phyloP scores from a whole-genome alignment of 1,284 basidiomycete species.

The Ustilago curta region DNA sequence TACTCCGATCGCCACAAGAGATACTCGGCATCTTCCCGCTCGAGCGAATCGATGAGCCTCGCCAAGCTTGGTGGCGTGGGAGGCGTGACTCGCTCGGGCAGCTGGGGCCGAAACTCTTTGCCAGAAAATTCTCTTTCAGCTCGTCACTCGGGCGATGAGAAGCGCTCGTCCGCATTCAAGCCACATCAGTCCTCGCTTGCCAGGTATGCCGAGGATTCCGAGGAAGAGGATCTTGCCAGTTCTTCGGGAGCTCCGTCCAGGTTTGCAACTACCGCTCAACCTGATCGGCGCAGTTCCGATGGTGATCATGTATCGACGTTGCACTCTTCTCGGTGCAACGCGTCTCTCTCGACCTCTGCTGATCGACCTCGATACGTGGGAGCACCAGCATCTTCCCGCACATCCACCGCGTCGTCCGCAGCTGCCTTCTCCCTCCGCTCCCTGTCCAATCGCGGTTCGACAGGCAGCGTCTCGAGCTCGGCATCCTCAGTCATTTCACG shows the following conservation, averaged over 20 bases:
- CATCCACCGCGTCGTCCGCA: slow-evolving; percentile 51
- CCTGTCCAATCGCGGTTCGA: slow-evolving; percentile 57
- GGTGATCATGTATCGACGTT: slow-evolving; percentile 7
- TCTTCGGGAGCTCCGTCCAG: slow-evolving; percentile 10
- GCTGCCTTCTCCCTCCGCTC: slow-evolving; percentile 57
- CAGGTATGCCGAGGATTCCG: slow-evolving; percentile 23
- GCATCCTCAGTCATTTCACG: slow-evolving; percentile 31
- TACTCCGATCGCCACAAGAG: slow-evolving; percentile 21
- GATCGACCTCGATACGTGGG: slow-evolving; percentile 14
- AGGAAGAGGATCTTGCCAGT: slow-evolving; percentile 21
- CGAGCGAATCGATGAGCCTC: slow-evolving; percentile 49
- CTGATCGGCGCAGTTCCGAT: slow-evolving; percentile 22
- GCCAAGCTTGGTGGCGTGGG: slow-evolving; percentile 61
- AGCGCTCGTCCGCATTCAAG: slow-evolving; percentile 20
- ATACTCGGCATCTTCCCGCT: slow-evolving; percentile 21
- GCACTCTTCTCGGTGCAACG: background rate
- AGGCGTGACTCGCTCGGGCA: slow-evolving; percentile 61
- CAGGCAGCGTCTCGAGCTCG: slow-evolving; percentile 49
- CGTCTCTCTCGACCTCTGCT: slow-evolving; percentile 11
- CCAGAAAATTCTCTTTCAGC: slow-evolving; percentile 24
- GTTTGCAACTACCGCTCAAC: background rate
- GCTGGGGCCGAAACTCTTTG: slow-evolving; percentile 52
- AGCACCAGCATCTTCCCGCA: slow-evolving; percentile 39
- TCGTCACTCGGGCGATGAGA: slow-evolving; percentile 17
- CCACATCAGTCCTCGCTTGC: slow-evolving; percentile 33